A percentile compares a stretch with the other conserved stretches of the same genome.
Conservation (phyloP, 129 eudicot species). For the Ambrosia trifida region DNA sequence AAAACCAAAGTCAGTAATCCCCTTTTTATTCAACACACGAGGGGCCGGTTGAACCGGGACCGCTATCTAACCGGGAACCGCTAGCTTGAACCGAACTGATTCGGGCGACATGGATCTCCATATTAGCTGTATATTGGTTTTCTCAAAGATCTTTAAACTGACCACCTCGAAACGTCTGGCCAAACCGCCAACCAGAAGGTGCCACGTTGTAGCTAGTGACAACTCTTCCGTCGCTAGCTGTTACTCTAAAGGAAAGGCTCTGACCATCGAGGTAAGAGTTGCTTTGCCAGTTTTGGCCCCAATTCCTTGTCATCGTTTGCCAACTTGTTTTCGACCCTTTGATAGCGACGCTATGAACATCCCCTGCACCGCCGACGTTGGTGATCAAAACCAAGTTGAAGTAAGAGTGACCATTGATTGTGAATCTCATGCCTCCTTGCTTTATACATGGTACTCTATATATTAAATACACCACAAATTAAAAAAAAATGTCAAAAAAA, state of each 20-base stretch:
- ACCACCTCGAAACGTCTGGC: slow-evolving; percentile 68
- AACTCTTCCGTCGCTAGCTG: slow-evolving; percentile 56
- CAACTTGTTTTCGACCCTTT: slow-evolving; percentile 68
- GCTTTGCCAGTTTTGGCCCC: slow-evolving; percentile 87
- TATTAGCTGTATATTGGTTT: neutral
- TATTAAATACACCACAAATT: neutral
- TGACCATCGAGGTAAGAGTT: slow-evolving; percentile 60
- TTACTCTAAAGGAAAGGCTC: slow-evolving; percentile 57
- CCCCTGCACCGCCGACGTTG: slow-evolving; percentile 75
- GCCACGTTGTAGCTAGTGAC: slow-evolving; percentile 55
- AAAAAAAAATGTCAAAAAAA: neutral
- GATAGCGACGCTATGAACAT: slow-evolving; percentile 51
- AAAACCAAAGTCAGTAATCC: slow-evolving; percentile 6
- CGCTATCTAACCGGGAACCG: too few relatives aligned
- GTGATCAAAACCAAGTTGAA: slow-evolving; percentile 73
- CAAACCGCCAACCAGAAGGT: slow-evolving; percentile 66
- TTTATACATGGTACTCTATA: slow-evolving; percentile 64
- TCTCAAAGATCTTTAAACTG: slow-evolving; percentile 35
- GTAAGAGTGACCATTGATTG: slow-evolving; percentile 74
- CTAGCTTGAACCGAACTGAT: too few relatives aligned
- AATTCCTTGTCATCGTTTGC: slow-evolving; percentile 64
- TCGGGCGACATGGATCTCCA: neutral
- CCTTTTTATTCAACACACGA: slow-evolving; percentile 2
- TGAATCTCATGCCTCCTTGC: slow-evolving; percentile 73
- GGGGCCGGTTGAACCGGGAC: too few relatives aligned